Conservation (phyloP, 495 filamentous ascomycete genomes). For the Hypoxylon rickii region DNA sequence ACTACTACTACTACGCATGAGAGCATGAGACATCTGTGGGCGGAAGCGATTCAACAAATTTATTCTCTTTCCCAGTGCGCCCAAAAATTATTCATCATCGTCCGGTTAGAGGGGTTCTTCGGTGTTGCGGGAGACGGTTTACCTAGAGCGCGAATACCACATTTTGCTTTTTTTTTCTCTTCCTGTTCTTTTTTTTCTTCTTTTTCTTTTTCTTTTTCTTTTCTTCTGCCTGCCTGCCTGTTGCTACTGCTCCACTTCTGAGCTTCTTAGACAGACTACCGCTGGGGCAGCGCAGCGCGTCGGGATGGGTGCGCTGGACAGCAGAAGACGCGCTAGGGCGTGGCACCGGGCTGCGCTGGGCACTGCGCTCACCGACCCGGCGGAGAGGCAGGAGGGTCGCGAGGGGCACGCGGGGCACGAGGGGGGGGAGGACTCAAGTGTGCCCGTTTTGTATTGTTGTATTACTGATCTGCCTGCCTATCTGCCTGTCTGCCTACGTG, state of each 20-base stretch:
- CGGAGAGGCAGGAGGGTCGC: too few species aligned
- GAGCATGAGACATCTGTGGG: conserved; percentile 10
- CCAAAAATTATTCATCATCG: too few species aligned
- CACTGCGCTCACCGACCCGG: conserved; percentile 19
- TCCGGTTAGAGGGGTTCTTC: conserved; percentile 11
- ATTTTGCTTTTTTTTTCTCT: conserved; percentile 7
- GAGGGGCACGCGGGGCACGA: too few species aligned
- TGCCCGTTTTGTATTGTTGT: too few species aligned
- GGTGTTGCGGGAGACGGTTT: conserved; percentile 15
- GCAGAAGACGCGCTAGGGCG: too few species aligned
- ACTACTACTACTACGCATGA: conserved; percentile 10
- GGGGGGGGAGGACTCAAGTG: too few species aligned
- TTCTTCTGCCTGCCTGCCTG: background rate
- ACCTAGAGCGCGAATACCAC: conserved; percentile 20
- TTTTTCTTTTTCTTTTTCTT: conserved; percentile 5
- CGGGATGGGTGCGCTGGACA: too few species aligned
- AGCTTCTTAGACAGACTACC: background rate
- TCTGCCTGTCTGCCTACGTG: too few species aligned
- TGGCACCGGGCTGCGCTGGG: too few species aligned
- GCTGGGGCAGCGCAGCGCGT: too few species aligned
- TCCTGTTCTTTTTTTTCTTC: conserved; percentile 9
- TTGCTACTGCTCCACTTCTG: background rate
- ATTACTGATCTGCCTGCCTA: too few species aligned
- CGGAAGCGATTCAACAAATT: conserved; percentile 14
- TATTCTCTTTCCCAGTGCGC: too few species aligned